A percentile compares a stretch with the other conserved stretches of the same genome.
Conservation (phyloP, 1,284 basidiomycete species). For the Puccinia polysora region DNA sequence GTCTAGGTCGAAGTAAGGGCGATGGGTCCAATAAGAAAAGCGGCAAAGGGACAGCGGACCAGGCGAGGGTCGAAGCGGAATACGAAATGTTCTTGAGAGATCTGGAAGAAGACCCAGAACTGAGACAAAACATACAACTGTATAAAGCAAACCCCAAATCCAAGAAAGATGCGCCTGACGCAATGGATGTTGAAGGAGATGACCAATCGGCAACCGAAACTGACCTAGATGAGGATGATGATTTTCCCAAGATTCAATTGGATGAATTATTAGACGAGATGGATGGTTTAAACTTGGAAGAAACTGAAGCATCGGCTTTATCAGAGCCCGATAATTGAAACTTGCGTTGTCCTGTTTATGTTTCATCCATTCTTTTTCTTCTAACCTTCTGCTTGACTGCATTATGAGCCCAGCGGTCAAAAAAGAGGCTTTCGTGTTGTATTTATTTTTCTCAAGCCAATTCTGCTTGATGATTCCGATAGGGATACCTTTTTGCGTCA, state of each 20-base stretch:
- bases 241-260: constrained; percentile 81
- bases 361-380: too few relatives aligned
- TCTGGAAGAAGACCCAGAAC: constrained; percentile 91
- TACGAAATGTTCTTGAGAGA: constrained; percentile 95
- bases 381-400: too few relatives aligned
- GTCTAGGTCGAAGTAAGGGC: constrained; percentile 61
- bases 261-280: constrained; percentile 89
- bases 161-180: constrained; percentile 53
- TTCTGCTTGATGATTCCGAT: too few relatives aligned
- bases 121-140: constrained; percentile 80
- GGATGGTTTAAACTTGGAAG: constrained; percentile 58
- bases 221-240: constrained; percentile 65
- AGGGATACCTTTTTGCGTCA: too few relatives aligned
- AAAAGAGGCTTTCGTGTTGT: too few relatives aligned
- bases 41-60: constrained; percentile 60
- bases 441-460: too few relatives aligned
- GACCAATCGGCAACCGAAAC: constrained; percentile 54
- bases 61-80: constrained; percentile 89
- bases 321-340: neutral
- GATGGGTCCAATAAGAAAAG: constrained; percentile 48
- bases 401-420: too few relatives aligned
- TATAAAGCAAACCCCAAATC: constrained; percentile 62
- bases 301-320: neutral
- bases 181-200: constrained; percentile 67
- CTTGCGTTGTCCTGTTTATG: too few relatives aligned